These are phyloP conservation scores for Hygrophila difformis DNA, from an alignment of 257 asterid genomes.

Conservation along the genomic window DNA sequence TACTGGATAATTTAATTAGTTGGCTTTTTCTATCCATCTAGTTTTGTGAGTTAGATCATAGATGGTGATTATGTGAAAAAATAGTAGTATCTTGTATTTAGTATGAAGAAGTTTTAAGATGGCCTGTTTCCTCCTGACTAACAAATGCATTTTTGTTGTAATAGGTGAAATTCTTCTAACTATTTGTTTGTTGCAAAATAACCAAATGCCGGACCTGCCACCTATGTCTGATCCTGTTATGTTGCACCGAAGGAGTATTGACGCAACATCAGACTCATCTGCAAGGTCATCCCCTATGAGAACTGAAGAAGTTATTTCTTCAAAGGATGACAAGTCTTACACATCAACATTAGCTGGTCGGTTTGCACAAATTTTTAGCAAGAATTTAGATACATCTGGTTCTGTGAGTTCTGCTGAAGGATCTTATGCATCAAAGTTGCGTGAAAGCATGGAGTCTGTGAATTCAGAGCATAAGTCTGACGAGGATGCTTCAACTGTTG, in stretches of 20 bases:
- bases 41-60: background rate
- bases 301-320: conserved; percentile 44
- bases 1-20: background rate
- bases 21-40: background rate
- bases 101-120: conserved; percentile 11
- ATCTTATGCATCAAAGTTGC: conserved; percentile 39
- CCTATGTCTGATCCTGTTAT: conserved; percentile 27
- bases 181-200: conserved; percentile 60
- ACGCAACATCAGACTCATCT: conserved; percentile 30
- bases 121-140: conserved; percentile 7
- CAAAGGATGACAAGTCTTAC: conserved; percentile 50
- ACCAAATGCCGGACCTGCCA: conserved; percentile 41
- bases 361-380: conserved; percentile 77
- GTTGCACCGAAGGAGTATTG: conserved; percentile 35
- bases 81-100: too few species aligned
- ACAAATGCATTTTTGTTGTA: conserved; percentile 14
- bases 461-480: conserved; percentile 35
- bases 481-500: conserved; percentile 37
- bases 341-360: conserved; percentile 67
- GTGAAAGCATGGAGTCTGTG: conserved; percentile 34
- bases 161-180: conserved; percentile 89
- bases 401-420: conserved; percentile 35
- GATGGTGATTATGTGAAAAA: too few species aligned
- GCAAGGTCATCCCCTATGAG: conserved; percentile 42
- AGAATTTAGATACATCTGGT: conserved; percentile 45